Base-by-base conservation (phyloP, 2,329 filamentous ascomycete genomes). In the Calonectria crousiana region DNA sequence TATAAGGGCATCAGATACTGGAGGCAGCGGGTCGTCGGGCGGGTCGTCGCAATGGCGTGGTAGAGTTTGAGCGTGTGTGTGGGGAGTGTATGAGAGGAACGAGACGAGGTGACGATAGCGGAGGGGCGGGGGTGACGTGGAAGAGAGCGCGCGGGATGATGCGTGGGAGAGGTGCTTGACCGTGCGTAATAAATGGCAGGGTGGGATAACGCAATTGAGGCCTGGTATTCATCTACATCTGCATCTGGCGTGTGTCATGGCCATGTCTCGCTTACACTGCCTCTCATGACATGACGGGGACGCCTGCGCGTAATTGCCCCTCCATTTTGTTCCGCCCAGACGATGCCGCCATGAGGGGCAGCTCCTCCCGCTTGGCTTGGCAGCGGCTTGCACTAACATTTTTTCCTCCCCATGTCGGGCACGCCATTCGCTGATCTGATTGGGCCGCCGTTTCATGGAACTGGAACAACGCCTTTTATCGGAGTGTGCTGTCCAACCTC, bases 1-100 rank as follows among this genome's bases (percentile, higher is more conserved):
- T 60, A 49, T 69, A 74, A 56, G 75, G 70, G 67, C 72, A 77
- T 78, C 38, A 74, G 41, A 44, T 14, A 10, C 20, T 16, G 18
- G n/a, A n/a, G 11, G 60, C 26, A 71, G 72, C 72, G 72, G 72
- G 72, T 74, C 72, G 67, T 74, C 72, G 72, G 71, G 68, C 72
- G 71, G 71, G 71, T 73, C 71, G 71, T 73, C 71, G 71, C 56
- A 51, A 34, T 52, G 38, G 67, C 60, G 34, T 66, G 71, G 66
- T 23, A 56, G 58, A 49, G 53, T 26, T 30, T 6, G 65, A 30
- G 41, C 8, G 53, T 53, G 32, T 41, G 47, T 18, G 68, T 53
- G 56, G 52, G 64, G 62, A 36, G 56, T 51, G 56, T 62, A 67
- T 32, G 65, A 51, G 44, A 52, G n/a, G 47, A 65, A 44, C 47